Evolutionary conservation across 345 rosid genomes (phyloP).

Genomic region (Rhizophora apiculata): DNA sequence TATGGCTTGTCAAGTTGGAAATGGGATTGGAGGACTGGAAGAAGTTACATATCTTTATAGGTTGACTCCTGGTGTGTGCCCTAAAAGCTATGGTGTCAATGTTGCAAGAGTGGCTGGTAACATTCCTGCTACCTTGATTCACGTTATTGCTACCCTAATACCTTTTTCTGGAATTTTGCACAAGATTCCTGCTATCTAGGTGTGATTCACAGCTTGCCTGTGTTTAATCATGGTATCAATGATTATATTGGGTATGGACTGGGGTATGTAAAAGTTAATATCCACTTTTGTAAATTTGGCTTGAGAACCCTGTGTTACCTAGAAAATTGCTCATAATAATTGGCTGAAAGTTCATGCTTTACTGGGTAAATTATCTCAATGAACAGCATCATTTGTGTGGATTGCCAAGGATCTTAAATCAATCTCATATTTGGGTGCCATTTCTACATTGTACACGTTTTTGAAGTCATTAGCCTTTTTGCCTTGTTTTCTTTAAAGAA

Average conservation of each 20-base stretch:
- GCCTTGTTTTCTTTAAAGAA: not conserved
- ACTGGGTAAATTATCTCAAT: too few relatives aligned
- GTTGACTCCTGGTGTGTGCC: constrained; percentile 80
- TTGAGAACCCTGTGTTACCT: too few relatives aligned
- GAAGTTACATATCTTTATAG: constrained; percentile 90
- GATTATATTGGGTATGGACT: not conserved
- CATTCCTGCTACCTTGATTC: constrained; percentile 2
- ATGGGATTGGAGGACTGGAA: constrained; percentile 56
- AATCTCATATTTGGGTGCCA: not conserved
- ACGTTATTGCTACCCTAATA: constrained; percentile 7
- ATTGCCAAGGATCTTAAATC: too few relatives aligned
- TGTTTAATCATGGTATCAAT: not conserved
- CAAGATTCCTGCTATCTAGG: not conserved
- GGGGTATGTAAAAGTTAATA: too few relatives aligned
- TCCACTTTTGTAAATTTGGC: too few relatives aligned
- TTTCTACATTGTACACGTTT: not conserved
- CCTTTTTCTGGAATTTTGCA: constrained; percentile 7
- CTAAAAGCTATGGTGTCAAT: constrained; percentile 94
- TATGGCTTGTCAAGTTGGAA: constrained; percentile 89
- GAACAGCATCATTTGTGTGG: too few relatives aligned
- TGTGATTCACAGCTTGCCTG: not conserved
- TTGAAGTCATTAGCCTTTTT: not conserved
- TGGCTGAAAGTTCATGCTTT: too few relatives aligned
- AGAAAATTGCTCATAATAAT: too few relatives aligned
- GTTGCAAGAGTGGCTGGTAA: constrained; percentile 96